These are phyloP conservation scores for Kodamaea anthophila DNA, from an alignment of 1,139 yeast genomes.

Conservation along the genomic window DNA sequence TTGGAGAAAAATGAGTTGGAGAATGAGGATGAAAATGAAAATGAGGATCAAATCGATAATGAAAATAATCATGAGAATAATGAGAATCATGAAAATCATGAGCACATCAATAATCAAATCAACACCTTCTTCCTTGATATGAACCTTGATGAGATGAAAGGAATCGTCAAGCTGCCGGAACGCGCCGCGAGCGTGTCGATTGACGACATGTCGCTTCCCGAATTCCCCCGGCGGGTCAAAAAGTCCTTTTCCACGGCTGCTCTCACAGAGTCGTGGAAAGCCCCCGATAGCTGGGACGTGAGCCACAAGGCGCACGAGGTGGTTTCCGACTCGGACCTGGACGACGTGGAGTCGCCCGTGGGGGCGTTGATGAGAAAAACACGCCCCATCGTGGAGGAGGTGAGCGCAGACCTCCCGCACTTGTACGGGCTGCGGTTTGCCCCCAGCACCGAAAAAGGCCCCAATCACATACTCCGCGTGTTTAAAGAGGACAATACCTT, in stretches of 20 bases:
- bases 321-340: constrained; percentile 18
- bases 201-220: background rate
- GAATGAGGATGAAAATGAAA: too few species aligned
- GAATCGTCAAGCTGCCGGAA: constrained; percentile 37
- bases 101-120: constrained; percentile 1
- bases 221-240: constrained; percentile 2
- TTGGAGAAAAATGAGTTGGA: too few species aligned
- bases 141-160: constrained; percentile 46
- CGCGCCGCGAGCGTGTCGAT: constrained; percentile 2
- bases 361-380: constrained; percentile 1
- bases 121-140: constrained; percentile 33
- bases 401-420: constrained; percentile 22
- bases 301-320: constrained; percentile 23
- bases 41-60: too few species aligned
- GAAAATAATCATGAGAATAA: too few species aligned
- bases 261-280: constrained; percentile 42
- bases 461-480: constrained; percentile 56
- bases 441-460: constrained; percentile 17
- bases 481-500: constrained; percentile 79
- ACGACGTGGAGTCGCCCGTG: constrained; percentile 9
- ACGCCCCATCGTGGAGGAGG: background rate
- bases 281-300: constrained; percentile 82
- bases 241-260: constrained; percentile 9
- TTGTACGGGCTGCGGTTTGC: constrained; percentile 32
- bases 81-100: too few species aligned